These are phyloP conservation scores for Cladorrhinum samala DNA, from an alignment of 495 filamentous ascomycete species.

Conservation along the genomic window DNA sequence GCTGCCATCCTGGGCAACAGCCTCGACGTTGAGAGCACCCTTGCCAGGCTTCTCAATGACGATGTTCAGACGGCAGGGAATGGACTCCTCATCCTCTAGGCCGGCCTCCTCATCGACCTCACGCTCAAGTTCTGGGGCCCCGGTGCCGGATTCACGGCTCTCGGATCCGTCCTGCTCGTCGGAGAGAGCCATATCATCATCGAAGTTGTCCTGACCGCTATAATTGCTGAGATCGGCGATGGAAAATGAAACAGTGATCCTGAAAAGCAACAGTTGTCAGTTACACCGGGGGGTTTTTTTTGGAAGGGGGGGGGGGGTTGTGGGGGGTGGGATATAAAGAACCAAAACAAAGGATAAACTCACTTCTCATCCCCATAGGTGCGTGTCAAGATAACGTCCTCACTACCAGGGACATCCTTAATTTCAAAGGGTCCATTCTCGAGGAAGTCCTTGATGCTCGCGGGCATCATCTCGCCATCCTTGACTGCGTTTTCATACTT, in stretches of 20 bases:
- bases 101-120: constrained; percentile 46
- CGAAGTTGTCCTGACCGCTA: constrained; percentile 37
- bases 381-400: constrained; percentile 79
- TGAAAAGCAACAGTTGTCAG: constrained; percentile 31
- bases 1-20: constrained; percentile 76
- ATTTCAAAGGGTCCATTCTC: constrained; percentile 67
- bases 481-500: constrained; percentile 55
- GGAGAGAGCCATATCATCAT: constrained; percentile 60
- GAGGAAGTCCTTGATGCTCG: constrained; percentile 64
- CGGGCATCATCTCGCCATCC: constrained; percentile 52
- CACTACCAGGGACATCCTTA: constrained; percentile 70
- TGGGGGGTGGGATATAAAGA: no score
- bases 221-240: constrained; percentile 81
- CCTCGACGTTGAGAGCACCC: constrained; percentile 83
- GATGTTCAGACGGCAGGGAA: constrained; percentile 79
- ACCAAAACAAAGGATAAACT: no score
- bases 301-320: no score
- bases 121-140: constrained; percentile 43
- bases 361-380: constrained; percentile 85
- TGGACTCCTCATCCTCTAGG: constrained; percentile 46
- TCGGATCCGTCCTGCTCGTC: constrained; percentile 54
- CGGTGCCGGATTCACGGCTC: constrained; percentile 40
- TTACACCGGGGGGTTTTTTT: neutral
- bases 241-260: constrained; percentile 88
- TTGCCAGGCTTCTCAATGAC: constrained; percentile 73